Base-by-base conservation (phyloP, 306 rosid species). In the Neltuma alba region DNA sequence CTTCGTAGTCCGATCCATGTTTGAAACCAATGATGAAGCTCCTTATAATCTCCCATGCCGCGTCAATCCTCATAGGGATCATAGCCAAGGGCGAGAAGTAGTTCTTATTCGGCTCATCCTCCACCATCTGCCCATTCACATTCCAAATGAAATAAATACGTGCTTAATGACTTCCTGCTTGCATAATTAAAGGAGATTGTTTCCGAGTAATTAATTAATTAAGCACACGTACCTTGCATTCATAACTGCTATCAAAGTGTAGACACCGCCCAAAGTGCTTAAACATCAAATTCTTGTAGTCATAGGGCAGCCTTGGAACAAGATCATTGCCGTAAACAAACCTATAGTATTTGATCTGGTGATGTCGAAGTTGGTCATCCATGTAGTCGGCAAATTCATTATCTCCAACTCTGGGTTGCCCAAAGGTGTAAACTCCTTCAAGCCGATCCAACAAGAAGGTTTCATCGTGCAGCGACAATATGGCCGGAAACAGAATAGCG, bases 381-480 rank as follows among this genome's bases (percentile, higher is more conserved):
- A 92, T 90, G 78, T 79, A 92, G 1, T 64, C 38, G 0, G 87
- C 88, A 66, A 85, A 92, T 1, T 9, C 57, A 38, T 28, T 10
- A 30, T 88, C 88, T 30, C 97, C 97, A 63, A 90, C 90, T 65
- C 97, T 86, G 4, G 94, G 97, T 76, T 88, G 91, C 20, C 97
- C 97, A 80, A 87, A 92, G 9, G 91, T 92, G 68, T 90, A 87
- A 18, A 92, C 89, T 20, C 91, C 94, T 54, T 88, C 86, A 16
- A 90, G 72, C 50, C 84, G 84, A 80, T 88, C 78, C 68, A 90
- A 27, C 60, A 92, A 71, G 76, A 70, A 62, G 2, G 68, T 69
- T 64, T 90, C 94, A 0, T 77, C 76, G 54, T 88, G 97, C 61
- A 90, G 15, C 6, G 86, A 70, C 64, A 89, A 70, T 23, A 88